These are phyloP conservation scores for Dipteronia sinensis DNA, from an alignment of 345 rosid genomes.

Conservation along the genomic window DNA sequence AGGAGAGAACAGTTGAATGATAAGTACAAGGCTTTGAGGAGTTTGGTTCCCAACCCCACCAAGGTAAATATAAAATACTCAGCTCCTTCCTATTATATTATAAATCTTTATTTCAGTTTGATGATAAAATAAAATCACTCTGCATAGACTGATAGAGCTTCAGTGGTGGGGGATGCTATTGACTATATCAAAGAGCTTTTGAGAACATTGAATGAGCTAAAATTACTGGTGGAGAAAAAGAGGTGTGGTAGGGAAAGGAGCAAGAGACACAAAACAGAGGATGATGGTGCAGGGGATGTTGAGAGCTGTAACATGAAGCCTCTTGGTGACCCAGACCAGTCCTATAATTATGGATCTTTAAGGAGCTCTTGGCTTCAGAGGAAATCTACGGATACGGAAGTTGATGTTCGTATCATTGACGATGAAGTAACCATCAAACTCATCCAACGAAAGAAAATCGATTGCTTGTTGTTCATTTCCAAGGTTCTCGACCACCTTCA, in stretches of 20 bases:
- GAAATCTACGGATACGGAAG: constrained; percentile 81
- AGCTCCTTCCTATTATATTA: too few species aligned
- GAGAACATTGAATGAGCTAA: constrained; percentile 68
- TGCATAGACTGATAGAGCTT: constrained; percentile 73
- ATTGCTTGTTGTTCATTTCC: constrained; percentile 76
- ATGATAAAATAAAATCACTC: too few species aligned
- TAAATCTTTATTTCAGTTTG: background rate
- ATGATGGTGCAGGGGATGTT: constrained; percentile 35
- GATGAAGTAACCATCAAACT: constrained; percentile 90
- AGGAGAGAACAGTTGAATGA: constrained; percentile 69
- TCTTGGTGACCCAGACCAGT: constrained; percentile 48
- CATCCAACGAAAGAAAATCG: constrained; percentile 74
- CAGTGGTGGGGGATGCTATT: constrained; percentile 79
- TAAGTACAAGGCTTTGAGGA: constrained; percentile 51
- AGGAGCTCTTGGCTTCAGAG: constrained; percentile 93
- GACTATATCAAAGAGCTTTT: constrained; percentile 75
- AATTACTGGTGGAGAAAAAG: constrained; percentile 74
- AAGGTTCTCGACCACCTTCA: constrained; percentile 77
- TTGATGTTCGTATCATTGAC: constrained; percentile 80
- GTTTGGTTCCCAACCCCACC: constrained; percentile 69
- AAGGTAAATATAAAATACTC: constrained; percentile 42
- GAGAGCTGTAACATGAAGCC: constrained; percentile 48
- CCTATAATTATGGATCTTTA: constrained; percentile 46
- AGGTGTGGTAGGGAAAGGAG: constrained; percentile 57
- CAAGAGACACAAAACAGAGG: constrained; percentile 47